Conservation (phyloP, 192 early-diverging fungal genomes). For the Spizellomyces sp. region DNA sequence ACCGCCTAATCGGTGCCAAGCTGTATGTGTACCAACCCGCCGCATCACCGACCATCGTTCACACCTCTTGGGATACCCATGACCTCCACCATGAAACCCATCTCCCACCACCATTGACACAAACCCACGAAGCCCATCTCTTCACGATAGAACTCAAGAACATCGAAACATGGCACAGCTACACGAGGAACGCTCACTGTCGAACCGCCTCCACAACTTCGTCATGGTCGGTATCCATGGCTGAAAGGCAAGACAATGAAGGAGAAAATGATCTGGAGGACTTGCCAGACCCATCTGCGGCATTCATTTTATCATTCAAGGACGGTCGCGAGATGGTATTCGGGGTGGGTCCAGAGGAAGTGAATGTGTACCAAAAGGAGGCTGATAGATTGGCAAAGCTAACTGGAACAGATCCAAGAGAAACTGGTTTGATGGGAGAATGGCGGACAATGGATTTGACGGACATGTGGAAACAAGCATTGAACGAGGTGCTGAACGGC, state of each 20-base stretch:
- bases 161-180: conserved; percentile 19
- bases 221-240: neutral
- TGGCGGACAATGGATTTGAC: conserved; percentile 24
- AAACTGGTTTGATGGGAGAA: neutral
- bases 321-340: conserved; percentile 26
- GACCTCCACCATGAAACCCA: neutral
- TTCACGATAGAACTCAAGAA: conserved; percentile 10
- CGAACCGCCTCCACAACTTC: neutral
- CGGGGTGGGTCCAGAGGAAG: conserved; percentile 15
- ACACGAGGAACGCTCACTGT: conserved; percentile 1
- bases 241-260: neutral
- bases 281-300: conserved; percentile 2
- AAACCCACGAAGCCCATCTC: conserved; percentile 8
- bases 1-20: conserved; percentile 1
- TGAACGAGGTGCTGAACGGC: conserved; percentile 32
- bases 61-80: conserved; percentile 9
- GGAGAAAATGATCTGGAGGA: neutral
- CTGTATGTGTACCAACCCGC: conserved; percentile 12
- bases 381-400: neutral
- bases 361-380: conserved; percentile 11
- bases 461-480: conserved; percentile 34
- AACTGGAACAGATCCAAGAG: neutral
- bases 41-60: neutral
- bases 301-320: conserved; percentile 18
- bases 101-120: conserved; percentile 6